Base-by-base conservation (phyloP, 2,329 filamentous ascomycete genomes). In the Colletotrichum filicis region DNA sequence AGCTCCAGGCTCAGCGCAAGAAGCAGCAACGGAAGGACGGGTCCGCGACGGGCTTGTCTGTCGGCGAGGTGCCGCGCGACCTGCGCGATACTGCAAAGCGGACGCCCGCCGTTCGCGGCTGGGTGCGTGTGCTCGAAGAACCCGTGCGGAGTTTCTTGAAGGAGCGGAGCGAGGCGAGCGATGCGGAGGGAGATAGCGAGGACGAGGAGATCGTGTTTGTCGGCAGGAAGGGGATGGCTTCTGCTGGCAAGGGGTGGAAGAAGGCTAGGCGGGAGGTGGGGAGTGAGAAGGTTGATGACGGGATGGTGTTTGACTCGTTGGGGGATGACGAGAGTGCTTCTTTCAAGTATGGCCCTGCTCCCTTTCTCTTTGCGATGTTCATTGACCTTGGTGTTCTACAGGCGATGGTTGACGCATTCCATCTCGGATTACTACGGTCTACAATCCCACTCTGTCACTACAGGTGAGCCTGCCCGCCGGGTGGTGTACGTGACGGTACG, bases 151-250 rank as follows among this genome's bases (percentile, higher is more conserved):
- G 86, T 57, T 98, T 96, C 77, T 89, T 98, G 9, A 79, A 93
- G 37, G 88, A 90, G 68, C 82, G 84, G 28, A 81, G 74, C 8
- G 75, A 69, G 22, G 75, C 75, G 37, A 79, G 79, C 60, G 88
- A 90, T 75, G 83, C 82, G 35, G 88, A 91, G 57, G 68, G 68
- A 66, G 83, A 85, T 22, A 76, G 76, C 28, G 78, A 75, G 35
- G 95, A 97, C 74, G 95, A 98, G 74, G 95, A 98, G 83, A 95
- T 98, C 76, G 95, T 98, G 12, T 98, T 98, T 81, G 91, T 97
- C 5, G 95, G 94, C 1, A 85, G 78, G 80, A 91, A 84, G 88
- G 92, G 91, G 81, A 90, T 82, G 82, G 94, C 85, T 84, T 85
- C 82, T 76, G 84, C 81, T 77, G 85, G 76, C 80, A 65, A 66